A percentile compares a stretch with the other conserved stretches of the same genome.
phyloP scores from a whole-genome alignment of 2,329 filamentous ascomycete genomes.

The Arthrobotrys conoides region DNA sequence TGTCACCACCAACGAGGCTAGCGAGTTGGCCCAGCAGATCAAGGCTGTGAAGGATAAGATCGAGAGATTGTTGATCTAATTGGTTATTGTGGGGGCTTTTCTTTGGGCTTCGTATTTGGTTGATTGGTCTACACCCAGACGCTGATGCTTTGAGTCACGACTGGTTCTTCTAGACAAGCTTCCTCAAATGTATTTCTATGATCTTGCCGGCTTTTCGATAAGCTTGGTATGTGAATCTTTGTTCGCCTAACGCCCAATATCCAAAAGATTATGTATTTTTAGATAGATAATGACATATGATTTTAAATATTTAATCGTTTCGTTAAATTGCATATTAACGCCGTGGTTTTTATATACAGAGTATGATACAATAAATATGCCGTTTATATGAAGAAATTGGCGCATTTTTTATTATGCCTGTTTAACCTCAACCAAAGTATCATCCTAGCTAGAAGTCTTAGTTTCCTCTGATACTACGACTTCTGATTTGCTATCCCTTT shows the following conservation, averaged over 20 bases:
- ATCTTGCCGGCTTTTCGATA: slow-evolving; percentile 21
- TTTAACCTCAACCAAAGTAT: background rate
- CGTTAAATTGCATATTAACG: background rate
- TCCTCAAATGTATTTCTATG: slow-evolving; percentile 9
- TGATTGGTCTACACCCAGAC: background rate
- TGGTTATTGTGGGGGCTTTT: slow-evolving; percentile 36
- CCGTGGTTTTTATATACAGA: slow-evolving; percentile 19
- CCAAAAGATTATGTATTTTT: slow-evolving; percentile 32
- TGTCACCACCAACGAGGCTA: slow-evolving; percentile 93
- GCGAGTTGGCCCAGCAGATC: slow-evolving; percentile 89
- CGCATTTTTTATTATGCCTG: background rate
- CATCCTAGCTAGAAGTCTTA: background rate
- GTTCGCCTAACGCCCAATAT: background rate
- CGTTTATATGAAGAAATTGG: background rate
- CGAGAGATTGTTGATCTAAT: slow-evolving; percentile 92
- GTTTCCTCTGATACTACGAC: background rate
- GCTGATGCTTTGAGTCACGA: background rate
- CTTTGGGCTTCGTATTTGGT: slow-evolving; percentile 19
- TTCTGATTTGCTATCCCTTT: background rate
- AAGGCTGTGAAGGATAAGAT: slow-evolving; percentile 92
- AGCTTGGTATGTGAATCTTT: slow-evolving; percentile 2
- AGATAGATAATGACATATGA: slow-evolving; percentile 37
- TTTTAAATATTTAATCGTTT: background rate
- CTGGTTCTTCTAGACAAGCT: background rate
- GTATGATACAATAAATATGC: slow-evolving; percentile 15